These are phyloP conservation scores for Tilletia indica DNA, from an alignment of 1,284 basidiomycete genomes.

Conservation along the genomic window DNA sequence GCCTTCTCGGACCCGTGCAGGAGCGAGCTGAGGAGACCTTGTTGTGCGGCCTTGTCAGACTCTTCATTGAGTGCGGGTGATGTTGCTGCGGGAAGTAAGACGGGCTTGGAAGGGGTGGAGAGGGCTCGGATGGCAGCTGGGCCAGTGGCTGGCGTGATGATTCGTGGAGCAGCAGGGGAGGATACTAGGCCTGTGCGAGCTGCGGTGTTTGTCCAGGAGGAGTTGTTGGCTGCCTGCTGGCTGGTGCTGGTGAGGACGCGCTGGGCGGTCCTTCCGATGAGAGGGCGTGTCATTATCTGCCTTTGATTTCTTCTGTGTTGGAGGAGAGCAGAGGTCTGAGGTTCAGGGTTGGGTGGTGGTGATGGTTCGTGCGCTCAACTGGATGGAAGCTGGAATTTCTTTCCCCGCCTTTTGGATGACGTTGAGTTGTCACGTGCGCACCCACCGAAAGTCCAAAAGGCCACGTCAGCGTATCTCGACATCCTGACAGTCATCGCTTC, in stretches of 20 bases:
- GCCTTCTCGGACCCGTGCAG: slow-evolving; percentile 15
- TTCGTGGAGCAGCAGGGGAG: too few species aligned
- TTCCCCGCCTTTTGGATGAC: too few species aligned
- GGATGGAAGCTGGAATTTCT: too few species aligned
- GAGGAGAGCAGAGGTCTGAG: too few species aligned
- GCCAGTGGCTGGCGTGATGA: not conserved
- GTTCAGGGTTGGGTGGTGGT: too few species aligned
- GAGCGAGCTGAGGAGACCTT: slow-evolving; percentile 15
- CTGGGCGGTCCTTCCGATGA: slow-evolving; percentile 4
- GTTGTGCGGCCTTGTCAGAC: not conserved
- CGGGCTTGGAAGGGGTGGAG: slow-evolving; percentile 2
- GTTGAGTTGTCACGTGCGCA: too few species aligned
- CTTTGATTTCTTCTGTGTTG: too few species aligned
- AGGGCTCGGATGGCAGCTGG: slow-evolving; percentile 6
- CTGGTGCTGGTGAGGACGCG: not conserved
- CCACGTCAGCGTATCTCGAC: too few species aligned
- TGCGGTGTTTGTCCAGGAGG: not conserved
- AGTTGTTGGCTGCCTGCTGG: not conserved
- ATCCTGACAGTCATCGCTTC: too few species aligned
- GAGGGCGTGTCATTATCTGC: not conserved
- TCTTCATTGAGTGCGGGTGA: not conserved
- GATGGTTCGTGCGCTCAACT: too few species aligned
- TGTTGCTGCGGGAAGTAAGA: not conserved
- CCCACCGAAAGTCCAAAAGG: too few species aligned
- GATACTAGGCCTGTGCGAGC: slow-evolving; percentile 9